These are phyloP conservation scores for Dryas drummondii DNA, from an alignment of 306 rosid genomes.

Conservation along the genomic window DNA sequence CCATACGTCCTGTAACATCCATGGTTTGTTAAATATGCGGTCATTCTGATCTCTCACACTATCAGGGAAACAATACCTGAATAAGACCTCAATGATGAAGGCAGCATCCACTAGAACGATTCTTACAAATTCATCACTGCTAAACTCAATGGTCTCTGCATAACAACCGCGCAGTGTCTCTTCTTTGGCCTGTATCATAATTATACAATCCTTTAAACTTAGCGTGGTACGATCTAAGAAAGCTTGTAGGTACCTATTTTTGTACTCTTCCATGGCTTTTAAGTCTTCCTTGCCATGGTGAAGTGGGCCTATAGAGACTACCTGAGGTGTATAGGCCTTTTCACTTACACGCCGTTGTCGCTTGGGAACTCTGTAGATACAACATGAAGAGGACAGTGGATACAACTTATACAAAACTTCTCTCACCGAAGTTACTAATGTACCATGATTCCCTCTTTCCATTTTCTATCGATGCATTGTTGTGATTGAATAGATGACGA, in stretches of 20 bases:
- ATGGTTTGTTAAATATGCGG: constrained; percentile 34
- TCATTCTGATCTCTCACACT: background rate
- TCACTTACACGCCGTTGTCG: constrained; percentile 13
- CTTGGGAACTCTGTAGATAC: constrained; percentile 23
- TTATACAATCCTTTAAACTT: background rate
- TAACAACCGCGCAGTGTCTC: constrained; percentile 9
- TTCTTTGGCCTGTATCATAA: background rate
- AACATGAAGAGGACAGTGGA: background rate
- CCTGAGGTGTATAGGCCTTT: constrained; percentile 26
- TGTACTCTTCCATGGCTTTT: constrained; percentile 25
- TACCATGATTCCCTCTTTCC: background rate
- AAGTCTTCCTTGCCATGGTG: constrained; percentile 11
- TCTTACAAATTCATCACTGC: constrained; percentile 23
- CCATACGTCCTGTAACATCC: constrained; percentile 33
- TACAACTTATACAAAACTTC: background rate
- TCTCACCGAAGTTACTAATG: background rate
- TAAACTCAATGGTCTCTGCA: constrained; percentile 16
- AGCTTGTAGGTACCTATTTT: constrained; percentile 15
- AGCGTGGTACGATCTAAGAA: background rate
- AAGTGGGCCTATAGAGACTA: constrained; percentile 30
- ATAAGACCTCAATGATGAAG: constrained; percentile 23
- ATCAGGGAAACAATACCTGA: background rate
- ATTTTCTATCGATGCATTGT: background rate
- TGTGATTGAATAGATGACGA: no score
- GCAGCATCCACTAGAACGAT: constrained; percentile 25